These are phyloP conservation scores for Leccinum subrobustum DNA, from an alignment of 1,284 basidiomycete genomes.

Conservation along the genomic window DNA sequence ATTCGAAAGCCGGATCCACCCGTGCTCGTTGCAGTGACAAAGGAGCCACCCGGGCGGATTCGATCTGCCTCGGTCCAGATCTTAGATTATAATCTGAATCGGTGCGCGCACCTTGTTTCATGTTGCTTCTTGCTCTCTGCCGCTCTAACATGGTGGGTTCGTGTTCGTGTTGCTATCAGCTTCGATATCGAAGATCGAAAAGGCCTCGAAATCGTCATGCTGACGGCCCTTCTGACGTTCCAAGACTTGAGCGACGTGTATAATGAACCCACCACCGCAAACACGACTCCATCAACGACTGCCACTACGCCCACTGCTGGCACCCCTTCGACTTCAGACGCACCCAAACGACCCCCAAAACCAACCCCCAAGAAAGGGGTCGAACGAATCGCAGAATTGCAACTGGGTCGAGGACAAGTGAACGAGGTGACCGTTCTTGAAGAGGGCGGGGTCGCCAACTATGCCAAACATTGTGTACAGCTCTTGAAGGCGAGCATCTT, in stretches of 20 bases:
- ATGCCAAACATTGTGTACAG: constrained; percentile 64
- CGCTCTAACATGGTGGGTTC: neutral
- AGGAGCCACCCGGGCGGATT: constrained; percentile 65
- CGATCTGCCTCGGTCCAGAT: constrained; percentile 73
- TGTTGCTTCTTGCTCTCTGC: neutral
- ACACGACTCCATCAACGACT: constrained; percentile 11
- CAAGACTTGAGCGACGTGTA: constrained; percentile 67
- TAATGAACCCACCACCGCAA: constrained; percentile 33
- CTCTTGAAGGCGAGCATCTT: constrained; percentile 52
- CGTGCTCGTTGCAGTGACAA: constrained; percentile 77
- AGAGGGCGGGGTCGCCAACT: constrained; percentile 64
- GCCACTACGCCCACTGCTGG: neutral
- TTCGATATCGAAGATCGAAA: constrained; percentile 83
- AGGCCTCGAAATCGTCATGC: constrained; percentile 77
- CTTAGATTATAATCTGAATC: constrained; percentile 81
- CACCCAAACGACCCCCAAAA: constrained; percentile 54
- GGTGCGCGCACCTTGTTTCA: constrained; percentile 38
- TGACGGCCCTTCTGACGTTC: constrained; percentile 75
- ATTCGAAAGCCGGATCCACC: constrained; percentile 83
- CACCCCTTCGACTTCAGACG: neutral
- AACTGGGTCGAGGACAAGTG: constrained; percentile 58
- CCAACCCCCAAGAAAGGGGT: constrained; percentile 62
- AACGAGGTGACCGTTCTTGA: constrained; percentile 73
- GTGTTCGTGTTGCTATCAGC: constrained; percentile 36
- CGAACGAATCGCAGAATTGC: constrained; percentile 66